Conservation (phyloP, 106 monocot species). For the Dendrobium officinale region DNA sequence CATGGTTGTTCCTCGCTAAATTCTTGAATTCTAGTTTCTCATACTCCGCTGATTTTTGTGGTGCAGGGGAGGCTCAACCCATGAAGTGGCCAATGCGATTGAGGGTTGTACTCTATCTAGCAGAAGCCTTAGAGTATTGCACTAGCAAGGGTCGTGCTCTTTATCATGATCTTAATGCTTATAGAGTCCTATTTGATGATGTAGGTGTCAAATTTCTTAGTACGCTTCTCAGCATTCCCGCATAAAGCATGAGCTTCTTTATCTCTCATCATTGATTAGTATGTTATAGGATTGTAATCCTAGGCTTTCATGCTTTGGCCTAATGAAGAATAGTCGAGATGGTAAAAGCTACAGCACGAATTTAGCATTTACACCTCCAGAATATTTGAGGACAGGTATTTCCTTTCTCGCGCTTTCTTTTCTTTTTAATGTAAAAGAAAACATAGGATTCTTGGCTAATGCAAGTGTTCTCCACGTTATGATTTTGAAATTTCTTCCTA, state of each 20-base stretch:
- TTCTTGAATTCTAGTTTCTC: not conserved
- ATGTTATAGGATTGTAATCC: constrained; percentile 43
- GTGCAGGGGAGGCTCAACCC: constrained; percentile 30
- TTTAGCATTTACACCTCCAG: constrained; percentile 75
- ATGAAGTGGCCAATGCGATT: constrained; percentile 46
- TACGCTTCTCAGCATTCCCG: not conserved
- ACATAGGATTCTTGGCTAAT: not conserved
- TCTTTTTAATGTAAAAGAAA: not conserved
- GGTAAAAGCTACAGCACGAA: constrained; percentile 68
- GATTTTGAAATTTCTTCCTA: not conserved
- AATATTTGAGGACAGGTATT: constrained; percentile 86
- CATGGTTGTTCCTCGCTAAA: not conserved
- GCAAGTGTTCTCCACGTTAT: not conserved
- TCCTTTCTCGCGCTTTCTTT: constrained; percentile 30
- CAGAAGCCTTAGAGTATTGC: constrained; percentile 49
- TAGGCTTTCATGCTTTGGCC: constrained; percentile 51
- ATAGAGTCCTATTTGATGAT: constrained; percentile 40
- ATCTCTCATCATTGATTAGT: constrained; percentile 1
- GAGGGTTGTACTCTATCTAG: constrained; percentile 30
- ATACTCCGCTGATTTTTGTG: not conserved
- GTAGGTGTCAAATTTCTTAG: constrained; percentile 12
- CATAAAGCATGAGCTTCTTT: not conserved
- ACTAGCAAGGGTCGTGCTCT: constrained; percentile 31
- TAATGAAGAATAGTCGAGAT: constrained; percentile 62
- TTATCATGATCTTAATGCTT: constrained; percentile 50